phyloP scores from a whole-genome alignment of 768 basidiomycete species.

The Lyophyllum shimeji region DNA sequence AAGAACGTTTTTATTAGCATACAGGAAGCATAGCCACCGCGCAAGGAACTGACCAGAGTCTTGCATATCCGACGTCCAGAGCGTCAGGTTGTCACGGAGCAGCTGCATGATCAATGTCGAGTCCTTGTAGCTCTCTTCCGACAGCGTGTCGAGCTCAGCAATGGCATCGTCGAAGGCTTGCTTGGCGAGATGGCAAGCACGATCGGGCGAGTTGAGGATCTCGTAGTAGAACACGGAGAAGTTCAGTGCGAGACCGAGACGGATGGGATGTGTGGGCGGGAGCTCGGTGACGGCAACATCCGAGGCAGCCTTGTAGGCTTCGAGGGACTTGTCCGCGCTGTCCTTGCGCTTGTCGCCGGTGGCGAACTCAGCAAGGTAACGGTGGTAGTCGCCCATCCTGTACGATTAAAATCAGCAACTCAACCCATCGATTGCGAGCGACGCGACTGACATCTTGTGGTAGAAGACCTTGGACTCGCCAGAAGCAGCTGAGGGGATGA shows the following conservation, averaged over 20 bases:
- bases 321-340: constrained; percentile 95
- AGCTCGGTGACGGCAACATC: constrained; percentile 96
- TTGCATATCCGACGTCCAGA: constrained; percentile 99
- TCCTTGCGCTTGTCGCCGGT: constrained; percentile 97
- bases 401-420: constrained; percentile 16
- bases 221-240: constrained; percentile 99
- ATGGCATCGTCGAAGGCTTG: constrained; percentile 99
- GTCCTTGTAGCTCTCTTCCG: constrained; percentile 99
- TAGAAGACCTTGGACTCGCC: constrained; percentile 99
- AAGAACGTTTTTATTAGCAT: constrained; percentile 9
- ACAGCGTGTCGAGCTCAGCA: constrained; percentile 97
- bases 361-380: constrained; percentile 98
- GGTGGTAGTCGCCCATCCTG: constrained; percentile 99
- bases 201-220: constrained; percentile 97
- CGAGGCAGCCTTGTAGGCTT: constrained; percentile 97
- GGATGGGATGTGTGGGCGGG: constrained; percentile 95
- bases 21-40: background rate
- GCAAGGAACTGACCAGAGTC: constrained; percentile 64
- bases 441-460: constrained; percentile 86
- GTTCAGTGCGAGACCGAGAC: constrained; percentile 97
- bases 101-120: constrained; percentile 97
- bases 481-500: constrained; percentile 93
- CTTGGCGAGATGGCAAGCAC: constrained; percentile 98
- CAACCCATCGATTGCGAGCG: background rate
- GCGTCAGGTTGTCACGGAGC: constrained; percentile 93